Base-by-base conservation (phyloP, 164 flowering plant species). In the Macadamia tetraphylla region DNA sequence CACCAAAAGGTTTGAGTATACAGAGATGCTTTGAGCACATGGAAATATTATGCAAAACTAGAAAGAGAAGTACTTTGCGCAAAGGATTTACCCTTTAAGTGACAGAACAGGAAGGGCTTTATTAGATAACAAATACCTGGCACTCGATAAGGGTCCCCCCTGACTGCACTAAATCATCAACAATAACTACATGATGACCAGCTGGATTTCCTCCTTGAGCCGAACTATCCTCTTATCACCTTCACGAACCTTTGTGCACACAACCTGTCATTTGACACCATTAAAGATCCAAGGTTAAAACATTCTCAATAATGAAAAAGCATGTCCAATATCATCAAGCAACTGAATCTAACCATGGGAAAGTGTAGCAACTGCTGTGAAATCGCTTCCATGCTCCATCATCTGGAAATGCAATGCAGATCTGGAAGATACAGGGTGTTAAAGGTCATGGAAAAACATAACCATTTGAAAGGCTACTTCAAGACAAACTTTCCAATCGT, bases 301-400 rank as follows among this genome's bases (percentile, higher is more conserved):
- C 40, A 35, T 35, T 35, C 40, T 35, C 40, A 32, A 9, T 40
- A 15, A 57, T 18, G 3, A 66, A 35, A 58, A 46, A 58, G 15
- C 17, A 52, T 13, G n/a, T 6, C 6, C 31, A 29, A 32, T 60
- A 42, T 0, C 31, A 15, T 35, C 6, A 48, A 57, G 30, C 31
- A 44, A 53, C 17, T 14, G 17, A 59, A 29, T 35, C 86, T 30
- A 64, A 91, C 97, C 89, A 71, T 83, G 6, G 98, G 95, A 78
- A 76, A 90, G 70, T 91, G 85, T 74, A 85, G 95, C 75, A 94
- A 74, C 70, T 67, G 88, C 85, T 92, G 88, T 94, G 89, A 72
- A 90, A 94, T 63, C 97, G 82, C 79, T 94, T 92, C 97, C 97
- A 92, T 61, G 98, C 98, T 70, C 98, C 98, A 81, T 94, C 98